A percentile compares a stretch with the other conserved stretches of the same genome.
phyloP scores from a whole-genome alignment of 371 early-diverging fungal species.

The Mucor saturninus region DNA sequence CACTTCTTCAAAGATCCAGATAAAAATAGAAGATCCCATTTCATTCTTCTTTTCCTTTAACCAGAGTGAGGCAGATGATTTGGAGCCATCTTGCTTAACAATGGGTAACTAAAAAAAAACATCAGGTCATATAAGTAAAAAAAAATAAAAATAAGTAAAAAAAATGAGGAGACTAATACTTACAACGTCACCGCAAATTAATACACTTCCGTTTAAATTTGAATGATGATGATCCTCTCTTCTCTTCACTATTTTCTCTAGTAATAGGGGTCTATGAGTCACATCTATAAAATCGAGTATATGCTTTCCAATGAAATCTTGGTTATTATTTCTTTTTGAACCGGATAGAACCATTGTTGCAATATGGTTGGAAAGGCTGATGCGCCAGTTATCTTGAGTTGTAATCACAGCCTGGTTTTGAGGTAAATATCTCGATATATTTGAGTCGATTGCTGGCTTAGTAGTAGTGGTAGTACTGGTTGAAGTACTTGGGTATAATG shows the following conservation, averaged over 20 bases:
- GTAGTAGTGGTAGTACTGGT: neutral
- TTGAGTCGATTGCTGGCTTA: neutral
- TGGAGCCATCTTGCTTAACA: constrained; percentile 58
- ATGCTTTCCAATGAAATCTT: constrained; percentile 46
- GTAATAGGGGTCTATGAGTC: constrained; percentile 52
- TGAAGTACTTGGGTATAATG: constrained; percentile 3
- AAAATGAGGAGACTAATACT: constrained; percentile 17
- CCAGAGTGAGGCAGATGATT: constrained; percentile 70
- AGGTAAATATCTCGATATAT: constrained; percentile 56
- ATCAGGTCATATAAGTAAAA: neutral
- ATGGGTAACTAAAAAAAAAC: constrained; percentile 57
- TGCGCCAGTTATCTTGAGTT: constrained; percentile 59
- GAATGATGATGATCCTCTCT: constrained; percentile 35
- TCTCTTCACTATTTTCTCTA: constrained; percentile 45
- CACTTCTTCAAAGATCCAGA: constrained; percentile 76
- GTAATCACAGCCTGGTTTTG: constrained; percentile 70
- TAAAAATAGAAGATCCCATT: constrained; percentile 57
- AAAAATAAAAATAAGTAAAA: neutral
- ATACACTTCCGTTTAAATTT: constrained; percentile 41
- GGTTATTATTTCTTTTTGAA: constrained; percentile 1
- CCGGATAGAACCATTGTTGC: constrained; percentile 57
- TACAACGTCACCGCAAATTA: constrained; percentile 72
- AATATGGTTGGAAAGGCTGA: constrained; percentile 66
- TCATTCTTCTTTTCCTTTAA: constrained; percentile 65
- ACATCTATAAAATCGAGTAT: constrained; percentile 59